phyloP scores from a whole-genome alignment of 306 rosid genomes.

The Senna siamea region DNA sequence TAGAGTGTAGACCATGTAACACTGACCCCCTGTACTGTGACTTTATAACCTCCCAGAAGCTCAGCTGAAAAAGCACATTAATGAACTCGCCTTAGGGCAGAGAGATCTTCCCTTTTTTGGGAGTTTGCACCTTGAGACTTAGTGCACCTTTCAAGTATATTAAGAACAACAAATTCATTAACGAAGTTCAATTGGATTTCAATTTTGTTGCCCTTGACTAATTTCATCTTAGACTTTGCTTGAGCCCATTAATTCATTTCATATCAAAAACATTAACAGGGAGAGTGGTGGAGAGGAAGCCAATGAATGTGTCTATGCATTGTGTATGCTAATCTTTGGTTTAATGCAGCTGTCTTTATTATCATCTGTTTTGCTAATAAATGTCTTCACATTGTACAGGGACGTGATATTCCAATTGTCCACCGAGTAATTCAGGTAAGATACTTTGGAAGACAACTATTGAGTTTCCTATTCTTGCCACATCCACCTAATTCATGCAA shows the following conservation, averaged over 20 bases:
- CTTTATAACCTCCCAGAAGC: too few relatives aligned
- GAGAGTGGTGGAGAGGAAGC: background rate
- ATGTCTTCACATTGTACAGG: slow-evolving; percentile 50
- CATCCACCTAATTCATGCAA: slow-evolving; percentile 6
- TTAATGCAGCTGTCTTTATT: background rate
- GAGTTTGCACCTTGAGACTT: background rate
- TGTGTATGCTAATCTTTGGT: background rate
- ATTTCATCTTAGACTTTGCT: slow-evolving; percentile 4
- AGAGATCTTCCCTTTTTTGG: background rate
- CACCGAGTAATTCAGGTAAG: slow-evolving; percentile 78
- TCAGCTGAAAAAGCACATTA: too few relatives aligned
- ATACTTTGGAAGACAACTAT: slow-evolving; percentile 20
- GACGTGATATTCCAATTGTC: slow-evolving; percentile 75
- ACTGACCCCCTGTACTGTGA: too few relatives aligned
- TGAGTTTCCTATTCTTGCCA: slow-evolving; percentile 22
- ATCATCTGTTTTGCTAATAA: slow-evolving; percentile 29
- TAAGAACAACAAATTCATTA: background rate
- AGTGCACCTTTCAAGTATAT: background rate
- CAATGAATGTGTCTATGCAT: slow-evolving; percentile 18
- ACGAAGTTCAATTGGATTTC: background rate
- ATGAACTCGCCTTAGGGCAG: too few relatives aligned
- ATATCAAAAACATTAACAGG: too few relatives aligned
- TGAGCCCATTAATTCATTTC: too few relatives aligned
- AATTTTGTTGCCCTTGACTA: background rate
- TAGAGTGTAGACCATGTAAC: too few relatives aligned